Evolutionary conservation across 495 filamentous ascomycete species (phyloP).

Genomic region (Poronia punctata): DNA sequence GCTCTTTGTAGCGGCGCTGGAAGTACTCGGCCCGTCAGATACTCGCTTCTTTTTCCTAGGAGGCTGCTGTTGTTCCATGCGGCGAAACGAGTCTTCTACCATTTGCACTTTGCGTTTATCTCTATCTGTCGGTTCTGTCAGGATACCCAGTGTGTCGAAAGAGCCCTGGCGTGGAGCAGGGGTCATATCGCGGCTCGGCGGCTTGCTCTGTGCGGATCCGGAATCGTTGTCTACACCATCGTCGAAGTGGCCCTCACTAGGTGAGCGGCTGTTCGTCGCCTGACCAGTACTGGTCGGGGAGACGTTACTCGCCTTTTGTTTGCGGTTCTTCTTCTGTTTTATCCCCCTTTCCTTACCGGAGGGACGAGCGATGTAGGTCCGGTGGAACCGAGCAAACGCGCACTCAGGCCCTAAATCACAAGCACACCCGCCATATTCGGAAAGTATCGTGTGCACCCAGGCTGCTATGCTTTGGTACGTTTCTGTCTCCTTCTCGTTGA

Average conservation of each 20-base stretch:
- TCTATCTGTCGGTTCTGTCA: slow-evolving; percentile 68
- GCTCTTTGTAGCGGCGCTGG: slow-evolving; percentile 19
- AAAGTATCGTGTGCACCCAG: slow-evolving; percentile 65
- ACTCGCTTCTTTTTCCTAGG: slow-evolving; percentile 54
- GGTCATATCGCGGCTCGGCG: slow-evolving; percentile 75
- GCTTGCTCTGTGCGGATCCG: slow-evolving; percentile 65
- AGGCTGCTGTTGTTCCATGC: slow-evolving; percentile 56
- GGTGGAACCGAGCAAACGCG: slow-evolving; percentile 66
- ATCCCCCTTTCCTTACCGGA: slow-evolving; percentile 43
- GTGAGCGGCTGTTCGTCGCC: slow-evolving; percentile 69
- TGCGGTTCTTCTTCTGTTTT: slow-evolving; percentile 53
- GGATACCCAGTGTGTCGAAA: slow-evolving; percentile 41
- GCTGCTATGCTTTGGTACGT: slow-evolving; percentile 38
- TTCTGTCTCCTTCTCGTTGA: slow-evolving; percentile 40
- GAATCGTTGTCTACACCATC: slow-evolving; percentile 56
- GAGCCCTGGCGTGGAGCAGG: slow-evolving; percentile 51
- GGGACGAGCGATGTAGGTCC: slow-evolving; percentile 48
- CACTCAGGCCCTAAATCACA: slow-evolving; percentile 62
- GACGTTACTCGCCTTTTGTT: slow-evolving; percentile 45
- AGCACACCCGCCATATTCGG: slow-evolving; percentile 84
- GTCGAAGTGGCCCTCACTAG: slow-evolving; percentile 61
- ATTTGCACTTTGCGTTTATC: slow-evolving; percentile 84
- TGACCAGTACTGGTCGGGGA: slow-evolving; percentile 64
- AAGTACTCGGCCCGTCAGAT: slow-evolving; percentile 46
- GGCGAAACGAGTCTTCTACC: slow-evolving; percentile 67